Base-by-base conservation (phyloP, 1,284 basidiomycete species). In the Fomitopsis betulina region DNA sequence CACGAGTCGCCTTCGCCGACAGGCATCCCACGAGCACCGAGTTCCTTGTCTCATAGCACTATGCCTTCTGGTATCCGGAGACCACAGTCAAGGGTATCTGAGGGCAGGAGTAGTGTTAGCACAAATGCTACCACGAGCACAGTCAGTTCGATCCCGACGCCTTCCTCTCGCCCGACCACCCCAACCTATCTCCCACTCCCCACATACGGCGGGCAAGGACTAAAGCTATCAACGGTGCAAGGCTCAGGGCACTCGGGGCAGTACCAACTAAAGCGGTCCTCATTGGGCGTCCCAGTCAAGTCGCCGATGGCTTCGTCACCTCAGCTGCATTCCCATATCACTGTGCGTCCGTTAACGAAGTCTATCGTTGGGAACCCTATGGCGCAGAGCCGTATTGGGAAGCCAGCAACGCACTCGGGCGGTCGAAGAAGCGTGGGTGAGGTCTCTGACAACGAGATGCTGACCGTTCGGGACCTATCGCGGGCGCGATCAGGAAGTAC, bases 181-280 rank as follows among this genome's bases (percentile, higher is more conserved):
- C 89, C 89, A 1, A 89, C 88, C 21, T 86, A 87, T 65, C 75
- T 91, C 23, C 88, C 89, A 10, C 62, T 89, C 25, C 85, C 88
- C 1, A 76, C 82, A 4, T 72, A 77, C 17, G 75, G 79, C 9
- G 58, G 37, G 13, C 70, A 72, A 43, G 79, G 78, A 4, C 67
- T 81, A 56, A 91, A 88, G 69, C 81, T 85, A 40, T 83, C 86
- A 1, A 81, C 76, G 25, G 84, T 79, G 1, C 79, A 77, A 8
- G 69, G 74, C 21, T 61, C 73, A 17, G 76, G 74, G 50, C 69
- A 76, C 21, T 61, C 73, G 17, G 76, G 74, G 50, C 69, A 76
- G 56, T 79, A 75, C 60, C 79, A 78, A 62, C 63, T 70, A 40
- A 86, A 88, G 65, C 80, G 85, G 54, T 79, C 82, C 19, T 88